Evolutionary conservation across 352 stramenopile genomes (phyloP).

Genomic region (Blastocystis sp.): DNA sequence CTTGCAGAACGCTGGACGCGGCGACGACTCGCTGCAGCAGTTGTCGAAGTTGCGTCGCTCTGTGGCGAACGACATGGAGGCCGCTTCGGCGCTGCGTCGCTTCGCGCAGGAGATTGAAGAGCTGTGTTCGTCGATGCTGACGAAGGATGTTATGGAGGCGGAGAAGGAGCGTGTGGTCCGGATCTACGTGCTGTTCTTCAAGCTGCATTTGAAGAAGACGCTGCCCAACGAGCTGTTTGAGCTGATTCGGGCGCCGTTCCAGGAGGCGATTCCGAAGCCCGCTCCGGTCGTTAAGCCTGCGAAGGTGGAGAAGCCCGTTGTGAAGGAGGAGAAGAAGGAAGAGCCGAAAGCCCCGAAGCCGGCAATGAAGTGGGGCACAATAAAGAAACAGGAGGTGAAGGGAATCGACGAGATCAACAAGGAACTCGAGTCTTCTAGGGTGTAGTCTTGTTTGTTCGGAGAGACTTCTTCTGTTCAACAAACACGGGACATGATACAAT

Average conservation of each 20-base stretch:
- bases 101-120: conserved; percentile 41
- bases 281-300: not conserved
- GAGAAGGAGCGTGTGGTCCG: not conserved
- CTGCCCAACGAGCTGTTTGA: conserved; percentile 10
- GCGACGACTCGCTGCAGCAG: not conserved
- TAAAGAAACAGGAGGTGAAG: conserved; percentile 20
- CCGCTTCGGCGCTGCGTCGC: not conserved
- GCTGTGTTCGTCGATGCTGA: not conserved
- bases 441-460: not conserved
- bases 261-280: conserved; percentile 42
- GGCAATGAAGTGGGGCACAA: not conserved
- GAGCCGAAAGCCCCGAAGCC: not conserved
- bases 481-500: no score
- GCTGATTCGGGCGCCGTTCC: not conserved
- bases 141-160: not conserved
- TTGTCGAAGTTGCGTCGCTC: conserved; percentile 15
- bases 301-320: not conserved
- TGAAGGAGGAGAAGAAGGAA: not conserved
- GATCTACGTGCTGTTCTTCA: conserved; percentile 40
- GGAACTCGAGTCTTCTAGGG: conserved; percentile 3
- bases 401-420: not conserved
- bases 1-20: not conserved
- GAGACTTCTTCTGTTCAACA: no score
- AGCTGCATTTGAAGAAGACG: conserved; percentile 17
- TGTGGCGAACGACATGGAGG: conserved; percentile 45